Evolutionary conservation across 225 moss, liverwort and hornwort genomes (phyloP), one percentile per base, ranked within the genome.

Genomic region (Straminergon stramineum): DNA sequence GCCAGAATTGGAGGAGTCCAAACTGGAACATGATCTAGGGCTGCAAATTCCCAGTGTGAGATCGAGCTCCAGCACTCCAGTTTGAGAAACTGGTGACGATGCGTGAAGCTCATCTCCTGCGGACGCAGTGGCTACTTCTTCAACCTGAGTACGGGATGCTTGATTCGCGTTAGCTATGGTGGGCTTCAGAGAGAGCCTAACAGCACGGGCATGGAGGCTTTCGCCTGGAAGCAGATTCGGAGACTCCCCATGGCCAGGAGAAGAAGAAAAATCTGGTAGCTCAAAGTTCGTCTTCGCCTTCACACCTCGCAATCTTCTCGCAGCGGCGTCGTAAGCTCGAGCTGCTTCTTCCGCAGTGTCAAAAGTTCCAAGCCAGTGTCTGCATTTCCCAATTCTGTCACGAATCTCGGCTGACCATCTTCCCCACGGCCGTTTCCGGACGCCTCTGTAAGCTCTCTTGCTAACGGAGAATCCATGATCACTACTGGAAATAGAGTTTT

Each of bases 281-380:
- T 95, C 90, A 37, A 98, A 98, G 79, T 98, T 98, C 2, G 98
- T 98, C 43, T 94, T 91, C 34, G 97, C 97, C 87, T 98, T 98
- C 8, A 94, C 91, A 52, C 98, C 98, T 28, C 97, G 93, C 60
- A 98, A 87, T 86, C 89, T 92, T 67, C 97, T 89, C 6, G 98
- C 98, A 28, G 98, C 98, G 41, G 96, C 94, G 84, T 98, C 98
- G 75, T 98, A 98, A 4, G 97, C 96, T 73, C 94, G 88, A 13
- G 97, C 93, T 15, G 92, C 93, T 41, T 93, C 93, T 84, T 91
- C 92, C 8, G 92, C 92, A 6, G 91, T 93, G 89, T 98, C 97
- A n/a, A 97, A 98, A 3, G 98, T 98, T 5, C 98, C 98, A 3
- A 98, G 95, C 97, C 98, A 98, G 77, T 95, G 96, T 68, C 98